phyloP scores from a whole-genome alignment of 352 stramenopile species.

The Phytopythium kandeliae region DNA sequence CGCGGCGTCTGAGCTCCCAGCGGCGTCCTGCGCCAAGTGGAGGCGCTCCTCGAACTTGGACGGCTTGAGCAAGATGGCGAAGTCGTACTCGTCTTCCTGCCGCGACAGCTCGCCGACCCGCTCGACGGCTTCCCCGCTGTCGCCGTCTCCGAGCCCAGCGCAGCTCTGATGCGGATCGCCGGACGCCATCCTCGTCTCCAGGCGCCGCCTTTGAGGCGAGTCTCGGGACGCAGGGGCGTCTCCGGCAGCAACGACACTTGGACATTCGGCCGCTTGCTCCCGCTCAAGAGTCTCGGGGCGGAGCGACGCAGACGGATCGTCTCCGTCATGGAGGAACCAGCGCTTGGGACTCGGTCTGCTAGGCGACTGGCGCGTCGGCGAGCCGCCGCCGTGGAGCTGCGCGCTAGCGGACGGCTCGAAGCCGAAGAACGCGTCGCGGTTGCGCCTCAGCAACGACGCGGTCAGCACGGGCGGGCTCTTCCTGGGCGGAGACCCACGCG shows the following conservation, averaged over 20 bases:
- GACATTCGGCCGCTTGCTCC: too few species aligned
- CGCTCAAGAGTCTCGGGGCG: too few species aligned
- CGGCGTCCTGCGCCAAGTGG: conserved; percentile 18
- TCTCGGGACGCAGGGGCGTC: not conserved
- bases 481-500: not conserved
- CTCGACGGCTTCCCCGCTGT: conserved; percentile 10
- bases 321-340: not conserved
- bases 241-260: not conserved
- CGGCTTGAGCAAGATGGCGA: conserved; percentile 78
- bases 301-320: not conserved
- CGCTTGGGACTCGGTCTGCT: conserved; percentile 2
- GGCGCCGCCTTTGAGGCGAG: not conserved
- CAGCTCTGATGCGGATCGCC: not conserved
- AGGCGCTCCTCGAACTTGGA: conserved; percentile 63
- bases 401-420: not conserved
- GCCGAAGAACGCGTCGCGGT: conserved; percentile 1
- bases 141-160: not conserved
- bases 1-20: too few species aligned
- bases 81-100: conserved; percentile 76
- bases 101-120: conserved; percentile 54
- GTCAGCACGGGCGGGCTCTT: conserved; percentile 1
- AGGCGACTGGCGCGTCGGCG: not conserved
- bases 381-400: conserved; percentile 1
- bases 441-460: not conserved
- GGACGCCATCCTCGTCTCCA: not conserved